These are phyloP conservation scores for Amaranthus hypochondriacus DNA, from an alignment of 148 eudicot genomes.

Conservation along the genomic window DNA sequence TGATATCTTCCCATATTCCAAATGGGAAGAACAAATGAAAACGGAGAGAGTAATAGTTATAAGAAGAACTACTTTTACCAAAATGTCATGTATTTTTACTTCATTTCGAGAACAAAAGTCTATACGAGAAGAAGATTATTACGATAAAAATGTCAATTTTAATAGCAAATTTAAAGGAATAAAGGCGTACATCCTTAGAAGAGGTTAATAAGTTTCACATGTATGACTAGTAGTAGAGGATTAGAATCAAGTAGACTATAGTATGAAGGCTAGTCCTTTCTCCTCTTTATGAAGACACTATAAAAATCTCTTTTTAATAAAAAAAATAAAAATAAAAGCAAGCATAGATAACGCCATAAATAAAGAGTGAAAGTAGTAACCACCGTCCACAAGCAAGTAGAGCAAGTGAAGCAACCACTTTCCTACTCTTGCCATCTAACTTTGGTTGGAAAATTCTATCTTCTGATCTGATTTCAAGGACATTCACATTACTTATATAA, in stretches of 20 bases:
- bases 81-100: no score
- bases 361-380: slow-evolving; percentile 2
- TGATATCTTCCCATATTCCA: no score
- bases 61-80: no score
- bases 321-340: background rate
- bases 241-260: slow-evolving; percentile 5
- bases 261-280: slow-evolving; percentile 1
- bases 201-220: background rate
- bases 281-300: background rate
- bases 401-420: slow-evolving; percentile 28
- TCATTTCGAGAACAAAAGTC: no score
- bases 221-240: background rate
- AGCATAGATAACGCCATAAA: slow-evolving; percentile 1
- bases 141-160: no score
- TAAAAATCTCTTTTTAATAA: background rate
- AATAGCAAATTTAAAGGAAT: no score
- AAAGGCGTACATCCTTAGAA: no score
- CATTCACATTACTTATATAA: slow-evolving; percentile 8
- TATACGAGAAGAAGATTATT: no score
- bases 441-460: slow-evolving; percentile 12
- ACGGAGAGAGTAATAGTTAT: no score
- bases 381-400: slow-evolving; percentile 21
- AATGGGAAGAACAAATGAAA: no score
- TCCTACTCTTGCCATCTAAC: slow-evolving; percentile 12
- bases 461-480: slow-evolving; percentile 12